Base-by-base conservation (phyloP, 2,329 filamentous ascomycete species). In the Metarhizium brunneum region DNA sequence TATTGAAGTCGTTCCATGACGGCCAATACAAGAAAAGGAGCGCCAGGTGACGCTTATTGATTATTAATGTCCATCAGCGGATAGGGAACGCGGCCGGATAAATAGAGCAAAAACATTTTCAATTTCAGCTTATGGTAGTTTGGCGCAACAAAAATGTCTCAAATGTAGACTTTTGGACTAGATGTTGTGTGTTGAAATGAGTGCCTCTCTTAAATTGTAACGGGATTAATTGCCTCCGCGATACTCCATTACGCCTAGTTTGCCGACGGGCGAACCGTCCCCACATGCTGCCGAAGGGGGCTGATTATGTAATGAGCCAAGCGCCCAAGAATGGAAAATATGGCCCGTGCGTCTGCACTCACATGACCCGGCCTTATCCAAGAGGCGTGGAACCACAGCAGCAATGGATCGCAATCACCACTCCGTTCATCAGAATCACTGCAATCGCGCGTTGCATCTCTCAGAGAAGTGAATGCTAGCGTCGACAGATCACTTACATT, bases 321-420 rank as follows among this genome's bases (percentile, higher is more conserved):
- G 6, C 35, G 6, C 54, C 43, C 25, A 54, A 52, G 32, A 48
- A 56, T 29, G 43, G 43, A 30, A 47, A 20, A 42, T 56, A 10
- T 60, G 63, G 63, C 56, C 62, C 61, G 63, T 68, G 66, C 68
- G 54, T 58, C 36, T 35, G 50, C 42, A 55, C 62, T 69, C 67
- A 69, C 65, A 68, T 69, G 68, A 70, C 64, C 65, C 58, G 48
- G 57, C 57, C 57, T 55, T 60, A 58, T 57, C 56, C 57, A 53
- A 54, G 35, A 52, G 36, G 53, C 56, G 14, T 35, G 18, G 30
- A 56, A 47, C 42, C 49, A 38, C 7, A 42, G 48, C 35, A 47
- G 36, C 35, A 7, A 29, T 50, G 42, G 25, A 42, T 50, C 43
- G 50, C 48, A 25, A 52, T 50, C 55, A 50, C 40, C 42, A 52